phyloP scores from a whole-genome alignment of 73 alveolate species.

The Paramecium primaurelia region DNA sequence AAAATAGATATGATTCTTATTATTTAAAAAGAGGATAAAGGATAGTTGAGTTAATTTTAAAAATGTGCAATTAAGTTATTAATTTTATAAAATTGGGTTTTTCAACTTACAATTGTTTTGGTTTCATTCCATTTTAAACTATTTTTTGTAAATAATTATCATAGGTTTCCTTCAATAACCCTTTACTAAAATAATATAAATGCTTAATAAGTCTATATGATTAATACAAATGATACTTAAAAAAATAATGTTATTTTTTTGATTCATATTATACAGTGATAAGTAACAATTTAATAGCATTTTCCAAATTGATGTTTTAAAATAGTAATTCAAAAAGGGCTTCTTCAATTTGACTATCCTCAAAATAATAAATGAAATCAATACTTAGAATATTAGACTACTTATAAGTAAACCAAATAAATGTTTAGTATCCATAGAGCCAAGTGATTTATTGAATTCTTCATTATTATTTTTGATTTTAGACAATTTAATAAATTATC shows the following conservation, averaged over 20 bases:
- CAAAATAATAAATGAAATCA: background rate
- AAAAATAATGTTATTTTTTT: background rate
- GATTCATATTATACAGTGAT: slow-evolving; percentile 18
- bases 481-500: background rate
- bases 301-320: background rate
- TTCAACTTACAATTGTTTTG: background rate
- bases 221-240: background rate
- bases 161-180: background rate
- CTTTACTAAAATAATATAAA: background rate
- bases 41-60: background rate
- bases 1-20: background rate
- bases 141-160: background rate
- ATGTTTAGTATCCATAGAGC: background rate
- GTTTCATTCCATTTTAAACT: background rate
- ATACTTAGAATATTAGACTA: background rate
- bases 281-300: background rate
- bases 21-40: background rate
- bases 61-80: background rate
- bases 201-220: background rate
- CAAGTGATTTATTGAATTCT: background rate
- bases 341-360: background rate
- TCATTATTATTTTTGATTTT: background rate
- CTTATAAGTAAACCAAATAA: slow-evolving; percentile 14
- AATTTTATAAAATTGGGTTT: background rate
- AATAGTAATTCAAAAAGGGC: background rate